phyloP scores from a whole-genome alignment of 192 early-diverging fungal genomes.

The Coemansia sp. region DNA sequence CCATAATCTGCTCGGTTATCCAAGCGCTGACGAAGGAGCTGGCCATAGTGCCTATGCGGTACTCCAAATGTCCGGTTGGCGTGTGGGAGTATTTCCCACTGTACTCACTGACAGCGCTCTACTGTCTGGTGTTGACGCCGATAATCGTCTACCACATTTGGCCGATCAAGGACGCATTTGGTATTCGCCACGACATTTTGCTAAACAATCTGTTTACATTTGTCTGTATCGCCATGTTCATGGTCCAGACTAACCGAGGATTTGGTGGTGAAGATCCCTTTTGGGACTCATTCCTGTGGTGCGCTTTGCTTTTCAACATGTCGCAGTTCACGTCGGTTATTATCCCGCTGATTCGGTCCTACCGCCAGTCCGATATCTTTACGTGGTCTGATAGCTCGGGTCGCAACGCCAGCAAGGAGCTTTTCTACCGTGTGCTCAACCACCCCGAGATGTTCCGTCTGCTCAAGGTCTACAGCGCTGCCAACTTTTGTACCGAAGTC shows the following conservation, averaged over 20 bases:
- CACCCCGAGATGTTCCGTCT: slow-evolving; percentile 54
- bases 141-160: slow-evolving; percentile 56
- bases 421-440: slow-evolving; percentile 56
- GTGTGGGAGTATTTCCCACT: slow-evolving; percentile 59
- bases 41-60: slow-evolving; percentile 46
- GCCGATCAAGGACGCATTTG: slow-evolving; percentile 56
- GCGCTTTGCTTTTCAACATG: slow-evolving; percentile 52
- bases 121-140: slow-evolving; percentile 49
- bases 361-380: slow-evolving; percentile 51
- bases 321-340: slow-evolving; percentile 56
- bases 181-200: slow-evolving; percentile 55
- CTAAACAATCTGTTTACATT: slow-evolving; percentile 56
- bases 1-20: slow-evolving; percentile 43
- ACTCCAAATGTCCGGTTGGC: slow-evolving; percentile 48
- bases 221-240: slow-evolving; percentile 54
- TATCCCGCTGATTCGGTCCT: slow-evolving; percentile 50
- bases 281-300: slow-evolving; percentile 58
- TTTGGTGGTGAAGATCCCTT: slow-evolving; percentile 49
- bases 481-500: slow-evolving; percentile 57
- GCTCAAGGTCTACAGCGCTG: slow-evolving; percentile 52
- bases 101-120: slow-evolving; percentile 45
- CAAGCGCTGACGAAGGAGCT: slow-evolving; percentile 52
- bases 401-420: slow-evolving; percentile 41
- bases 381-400: slow-evolving; percentile 46
- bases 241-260: slow-evolving; percentile 53